A percentile compares a stretch with the other conserved stretches of the same genome.
These are phyloP conservation scores for Aspergillus ochraceoroseus DNA, from an alignment of 2,329 filamentous ascomycete genomes.

Conservation along the genomic window DNA sequence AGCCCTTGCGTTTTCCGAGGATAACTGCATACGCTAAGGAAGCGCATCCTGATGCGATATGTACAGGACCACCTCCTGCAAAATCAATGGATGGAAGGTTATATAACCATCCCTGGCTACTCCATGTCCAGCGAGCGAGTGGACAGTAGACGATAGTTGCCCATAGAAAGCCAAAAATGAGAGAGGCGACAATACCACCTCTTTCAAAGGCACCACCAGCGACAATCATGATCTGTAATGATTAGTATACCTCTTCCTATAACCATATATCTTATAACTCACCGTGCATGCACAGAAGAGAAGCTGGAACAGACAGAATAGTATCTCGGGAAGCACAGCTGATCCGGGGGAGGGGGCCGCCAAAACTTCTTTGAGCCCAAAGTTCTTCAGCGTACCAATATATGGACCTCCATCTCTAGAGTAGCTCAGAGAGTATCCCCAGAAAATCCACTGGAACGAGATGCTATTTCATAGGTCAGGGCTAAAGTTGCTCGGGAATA, in stretches of 20 bases:
- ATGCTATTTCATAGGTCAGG: conserved; percentile 22
- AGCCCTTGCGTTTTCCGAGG: conserved; percentile 63
- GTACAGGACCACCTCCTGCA: conserved; percentile 69
- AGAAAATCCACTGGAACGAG: conserved; percentile 57
- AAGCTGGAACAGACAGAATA: conserved; percentile 62
- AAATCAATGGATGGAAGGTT: conserved; percentile 67
- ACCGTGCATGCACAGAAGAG: conserved; percentile 53
- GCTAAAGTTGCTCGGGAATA: too few species aligned
- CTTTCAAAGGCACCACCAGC: conserved; percentile 61
- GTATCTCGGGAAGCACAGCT: conserved; percentile 56
- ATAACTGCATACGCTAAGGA: conserved; percentile 69
- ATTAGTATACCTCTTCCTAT: conserved; percentile 20
- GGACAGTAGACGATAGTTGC: conserved; percentile 67
- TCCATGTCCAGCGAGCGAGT: conserved; percentile 75
- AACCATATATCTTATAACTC: conserved; percentile 11
- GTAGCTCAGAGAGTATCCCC: conserved; percentile 61
- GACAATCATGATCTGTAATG: conserved; percentile 57
- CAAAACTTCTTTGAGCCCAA: conserved; percentile 57
- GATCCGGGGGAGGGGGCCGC: conserved; percentile 58
- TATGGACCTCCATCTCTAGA: conserved; percentile 57
- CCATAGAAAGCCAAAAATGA: conserved; percentile 69
- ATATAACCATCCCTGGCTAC: conserved; percentile 65
- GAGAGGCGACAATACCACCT: conserved; percentile 59
- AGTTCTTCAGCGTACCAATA: conserved; percentile 59
- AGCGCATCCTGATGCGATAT: conserved; percentile 67